Evolutionary conservation across 2,329 filamentous ascomycete genomes (phyloP), one percentile per base, ranked within the genome.

Genomic region (Zymoseptoria brevis): DNA sequence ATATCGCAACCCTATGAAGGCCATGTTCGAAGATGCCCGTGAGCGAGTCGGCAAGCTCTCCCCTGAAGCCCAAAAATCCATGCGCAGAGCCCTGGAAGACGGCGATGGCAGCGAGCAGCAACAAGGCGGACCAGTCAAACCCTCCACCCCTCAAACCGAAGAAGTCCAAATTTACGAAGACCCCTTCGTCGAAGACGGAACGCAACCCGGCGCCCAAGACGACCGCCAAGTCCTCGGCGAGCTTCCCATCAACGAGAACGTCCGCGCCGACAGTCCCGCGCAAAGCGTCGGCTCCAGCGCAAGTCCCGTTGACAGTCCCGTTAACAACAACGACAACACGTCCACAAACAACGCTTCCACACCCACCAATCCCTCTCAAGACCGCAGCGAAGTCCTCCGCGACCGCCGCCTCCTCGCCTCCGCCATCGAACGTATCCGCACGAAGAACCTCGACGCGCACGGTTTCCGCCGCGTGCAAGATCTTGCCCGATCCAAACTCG

Each of bases 391-490:
- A 69, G 76, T 71, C 48, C 70, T 73, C 58, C 77, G 74, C 63
- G 79, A 74, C 63, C 75, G 71, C 7, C 83, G 86, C 51, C 77
- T 92, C 22, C 79, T 93, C 4, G 83, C 87, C 30, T 91, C 88
- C 66, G 89, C 87, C 54, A 88, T 92, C 65, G 78, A 84, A 55
- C 87, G 88, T 63, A 86, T 92, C 66, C 85, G 85, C 65, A 80
- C 83, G 29, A 84, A 84, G 67, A 84, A 84, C 0, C 81, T 93
- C n/a, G 89, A 92, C 69, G 87, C 89, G 3, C 88, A 91, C 69
- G 88, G 88, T 58, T 90, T 92, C 79, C 83, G 88, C 56, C 88
- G 89, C 68, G 78, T 92, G 54, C 88, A 92, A 72, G 86, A 86
- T 48, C 81, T 91, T 64, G 81, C 90, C 60, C 85, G 87, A 63